Conservation (phyloP, 2,329 filamentous ascomycete genomes). For the Curvularia lunata region DNA sequence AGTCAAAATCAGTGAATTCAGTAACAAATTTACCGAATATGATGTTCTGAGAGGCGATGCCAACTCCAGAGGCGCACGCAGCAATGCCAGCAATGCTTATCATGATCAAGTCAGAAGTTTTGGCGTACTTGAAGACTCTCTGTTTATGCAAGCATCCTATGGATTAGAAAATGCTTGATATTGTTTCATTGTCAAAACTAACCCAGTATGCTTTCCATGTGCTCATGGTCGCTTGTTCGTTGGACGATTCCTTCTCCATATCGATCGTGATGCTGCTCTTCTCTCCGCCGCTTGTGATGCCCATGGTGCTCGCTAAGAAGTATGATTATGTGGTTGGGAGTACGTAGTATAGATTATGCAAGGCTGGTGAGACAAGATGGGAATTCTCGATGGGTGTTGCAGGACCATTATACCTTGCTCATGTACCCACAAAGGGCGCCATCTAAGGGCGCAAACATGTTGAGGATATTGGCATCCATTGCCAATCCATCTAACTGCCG, state of each 20-base stretch:
- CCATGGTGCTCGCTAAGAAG: neutral
- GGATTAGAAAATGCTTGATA: neutral
- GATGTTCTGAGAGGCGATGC: slow-evolving; percentile 21
- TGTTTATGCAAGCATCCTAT: neutral
- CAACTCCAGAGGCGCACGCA: slow-evolving; percentile 17
- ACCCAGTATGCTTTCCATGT: slow-evolving; percentile 22
- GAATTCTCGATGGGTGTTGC: neutral
- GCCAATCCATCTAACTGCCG: neutral
- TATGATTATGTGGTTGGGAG: neutral
- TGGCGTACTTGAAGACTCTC: slow-evolving; percentile 18
- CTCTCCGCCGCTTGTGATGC: neutral
- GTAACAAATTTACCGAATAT: slow-evolving; percentile 23
- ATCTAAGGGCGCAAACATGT: neutral
- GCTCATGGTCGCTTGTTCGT: slow-evolving; percentile 21
- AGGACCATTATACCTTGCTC: neutral
- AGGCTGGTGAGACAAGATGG: neutral
- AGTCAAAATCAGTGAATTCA: slow-evolving; percentile 16
- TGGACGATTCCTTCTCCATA: neutral
- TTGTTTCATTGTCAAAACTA: neutral
- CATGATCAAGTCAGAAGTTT: slow-evolving; percentile 8
- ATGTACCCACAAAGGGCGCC: neutral
- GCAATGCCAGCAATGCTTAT: slow-evolving; percentile 14
- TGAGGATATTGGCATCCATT: neutral
- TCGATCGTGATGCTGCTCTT: neutral
- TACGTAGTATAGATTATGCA: neutral